These are phyloP conservation scores for Solanum etuberosum DNA, from an alignment of 257 asterid genomes.

Conservation along the genomic window DNA sequence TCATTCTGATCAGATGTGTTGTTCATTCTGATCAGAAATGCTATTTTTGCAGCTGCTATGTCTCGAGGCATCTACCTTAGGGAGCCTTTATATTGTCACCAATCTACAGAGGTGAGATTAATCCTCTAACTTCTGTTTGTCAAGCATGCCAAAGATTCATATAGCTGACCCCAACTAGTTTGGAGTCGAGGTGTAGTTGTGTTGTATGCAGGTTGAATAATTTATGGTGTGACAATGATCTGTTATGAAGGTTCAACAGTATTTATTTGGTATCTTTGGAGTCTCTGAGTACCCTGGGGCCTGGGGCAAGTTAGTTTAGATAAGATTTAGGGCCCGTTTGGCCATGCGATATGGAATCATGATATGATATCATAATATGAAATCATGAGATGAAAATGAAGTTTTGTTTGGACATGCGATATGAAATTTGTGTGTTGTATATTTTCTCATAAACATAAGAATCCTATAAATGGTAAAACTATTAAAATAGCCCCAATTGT, in stretches of 20 bases:
- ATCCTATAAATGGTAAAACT: too few relatives aligned
- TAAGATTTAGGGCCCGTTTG: too few relatives aligned
- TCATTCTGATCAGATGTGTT: background rate
- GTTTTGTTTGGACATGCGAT: too few relatives aligned
- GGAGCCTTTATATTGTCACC: conserved; percentile 62
- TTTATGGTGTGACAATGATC: background rate
- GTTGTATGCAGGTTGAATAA: background rate
- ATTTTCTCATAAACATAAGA: too few relatives aligned
- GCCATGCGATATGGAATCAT: too few relatives aligned
- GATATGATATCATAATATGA: too few relatives aligned
- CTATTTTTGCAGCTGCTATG: conserved; percentile 54
- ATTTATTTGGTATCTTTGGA: background rate
- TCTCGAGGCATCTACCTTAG: conserved; percentile 91
- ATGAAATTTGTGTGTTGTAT: too few relatives aligned
- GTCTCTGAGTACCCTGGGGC: background rate
- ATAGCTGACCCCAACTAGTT: background rate
- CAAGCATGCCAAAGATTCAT: background rate
- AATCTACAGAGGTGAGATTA: conserved; percentile 65
- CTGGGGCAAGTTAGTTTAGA: background rate
- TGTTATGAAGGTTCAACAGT: background rate
- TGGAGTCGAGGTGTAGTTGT: background rate
- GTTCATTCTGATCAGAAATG: background rate
- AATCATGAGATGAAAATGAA: too few relatives aligned
- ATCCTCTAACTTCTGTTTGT: conserved; percentile 2
- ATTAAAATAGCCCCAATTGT: too few relatives aligned